phyloP scores from a whole-genome alignment of 2,329 filamentous ascomycete species.

The Botrytis aclada region DNA sequence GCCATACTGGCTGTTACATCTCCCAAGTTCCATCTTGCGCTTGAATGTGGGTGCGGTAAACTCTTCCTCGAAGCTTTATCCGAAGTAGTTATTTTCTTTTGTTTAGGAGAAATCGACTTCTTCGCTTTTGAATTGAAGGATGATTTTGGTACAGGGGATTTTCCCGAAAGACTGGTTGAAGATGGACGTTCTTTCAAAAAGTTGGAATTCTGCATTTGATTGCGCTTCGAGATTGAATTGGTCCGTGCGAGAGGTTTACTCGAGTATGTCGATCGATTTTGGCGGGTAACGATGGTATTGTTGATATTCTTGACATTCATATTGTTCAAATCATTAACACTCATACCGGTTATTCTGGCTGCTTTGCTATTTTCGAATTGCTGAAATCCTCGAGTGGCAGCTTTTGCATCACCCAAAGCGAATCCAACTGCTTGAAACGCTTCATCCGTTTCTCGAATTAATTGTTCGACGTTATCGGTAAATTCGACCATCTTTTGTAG shows the following conservation, averaged over 20 bases:
- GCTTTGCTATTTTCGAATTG: not conserved
- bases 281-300: not conserved
- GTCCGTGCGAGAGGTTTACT: conserved; percentile 15
- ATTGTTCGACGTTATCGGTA: conserved; percentile 39
- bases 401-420: conserved; percentile 42
- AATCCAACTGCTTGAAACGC: conserved; percentile 48
- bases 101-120: conserved; percentile 33
- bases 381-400: conserved; percentile 35
- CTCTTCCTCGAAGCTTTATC: conserved; percentile 12
- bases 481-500: conserved; percentile 26
- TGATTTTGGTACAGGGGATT: conserved; percentile 33
- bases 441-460: conserved; percentile 50
- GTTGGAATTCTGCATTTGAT: conserved; percentile 18
- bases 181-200: conserved; percentile 19
- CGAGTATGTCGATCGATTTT: not conserved
- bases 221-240: conserved; percentile 24
- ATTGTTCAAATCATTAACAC: not conserved
- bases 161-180: conserved; percentile 25
- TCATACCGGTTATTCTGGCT: not conserved
- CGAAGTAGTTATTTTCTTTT: conserved; percentile 37
- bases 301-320: not conserved
- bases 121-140: conserved; percentile 43
- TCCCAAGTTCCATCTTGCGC: conserved; percentile 50
- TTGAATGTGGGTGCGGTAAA: conserved; percentile 27
- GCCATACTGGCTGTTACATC: conserved; percentile 56